Evolutionary conservation across 2,329 filamentous ascomycete genomes (phyloP).

Genomic region (Stagonosporopsis vannaccii): DNA sequence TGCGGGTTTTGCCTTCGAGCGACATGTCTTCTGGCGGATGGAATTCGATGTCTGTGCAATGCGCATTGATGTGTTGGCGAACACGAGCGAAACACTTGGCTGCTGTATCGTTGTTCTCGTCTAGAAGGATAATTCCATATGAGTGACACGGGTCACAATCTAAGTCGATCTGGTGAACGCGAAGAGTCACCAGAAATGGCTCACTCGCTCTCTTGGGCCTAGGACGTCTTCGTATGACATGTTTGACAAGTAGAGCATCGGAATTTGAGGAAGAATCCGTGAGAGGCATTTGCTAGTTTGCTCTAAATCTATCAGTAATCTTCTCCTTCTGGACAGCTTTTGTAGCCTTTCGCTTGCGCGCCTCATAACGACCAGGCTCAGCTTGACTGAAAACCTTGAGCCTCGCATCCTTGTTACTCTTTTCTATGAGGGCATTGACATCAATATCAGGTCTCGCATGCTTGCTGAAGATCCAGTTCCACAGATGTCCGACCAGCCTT

Average conservation of each 20-base stretch:
- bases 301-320: too few species aligned
- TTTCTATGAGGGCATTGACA: slow-evolving; percentile 2
- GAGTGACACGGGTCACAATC: background rate
- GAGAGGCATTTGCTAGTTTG: background rate
- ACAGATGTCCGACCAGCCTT: background rate
- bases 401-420: background rate
- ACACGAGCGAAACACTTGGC: slow-evolving; percentile 20
- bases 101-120: background rate
- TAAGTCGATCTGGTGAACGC: slow-evolving; percentile 1
- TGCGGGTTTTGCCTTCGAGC: slow-evolving; percentile 6
- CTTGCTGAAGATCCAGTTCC: slow-evolving; percentile 1
- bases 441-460: background rate
- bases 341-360: too few species aligned
- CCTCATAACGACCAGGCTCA: too few species aligned
- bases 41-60: slow-evolving; percentile 22
- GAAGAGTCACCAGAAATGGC: slow-evolving; percentile 14
- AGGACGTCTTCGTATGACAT: background rate
- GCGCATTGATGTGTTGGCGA: slow-evolving; percentile 3
- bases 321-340: background rate
- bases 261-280: background rate
- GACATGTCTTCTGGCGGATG: slow-evolving; percentile 27
- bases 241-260: background rate
- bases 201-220: background rate
- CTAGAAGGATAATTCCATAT: slow-evolving; percentile 5
- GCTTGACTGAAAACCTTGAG: background rate